Evolutionary conservation across 1,284 basidiomycete species (phyloP), one percentile per base, ranked within the genome.

Genomic region (Microbotryum lychnidis-dioicae): DNA sequence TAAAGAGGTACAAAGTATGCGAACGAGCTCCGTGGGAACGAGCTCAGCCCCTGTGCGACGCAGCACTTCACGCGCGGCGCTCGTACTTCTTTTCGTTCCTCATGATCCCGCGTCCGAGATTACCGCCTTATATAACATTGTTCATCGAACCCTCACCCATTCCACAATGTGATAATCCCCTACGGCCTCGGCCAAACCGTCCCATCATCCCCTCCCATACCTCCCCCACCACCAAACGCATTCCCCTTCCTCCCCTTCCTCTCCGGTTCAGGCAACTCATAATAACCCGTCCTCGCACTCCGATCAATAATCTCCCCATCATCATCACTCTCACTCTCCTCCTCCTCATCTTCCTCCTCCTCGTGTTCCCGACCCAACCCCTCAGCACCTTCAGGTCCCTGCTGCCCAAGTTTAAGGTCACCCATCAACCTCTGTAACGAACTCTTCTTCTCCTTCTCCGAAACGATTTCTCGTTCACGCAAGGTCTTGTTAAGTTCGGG

Each of bases 361-460:
- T 27, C 25, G 0, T 25, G 27, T 29, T 81, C 85, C 12, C 84
- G 57, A 29, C 76, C 45, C 72, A 71, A 45, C 83, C 79, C 37
- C 75, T 87, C 84, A n/a, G 50, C 45, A 44, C 53, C 37, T 48
- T 42, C 31, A 12, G 44, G 46, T 27, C 16, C 25, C 37, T 46
- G 33, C 20, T 54, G 25, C 1, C 51, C 47, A 49, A 93, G 80
- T 10, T 82, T 81, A 71, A 97, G 85, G 76, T 97, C 94, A 63
- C 82, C 81, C 85, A 97, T 87, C 64, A 97, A 77, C 33, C 86
- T 80, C 65, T 82, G 84, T 76, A 97, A 80, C 27, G 89, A 89
- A 60, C 89, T 86, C 51, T 74, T 67, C 48, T 72, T 71, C 14
- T 63, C 23, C 0, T 49, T 66, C 61, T 75, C 72, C 63, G 23